phyloP scores from a whole-genome alignment of 371 early-diverging fungal genomes.

The Choanephora cucurbitarum region DNA sequence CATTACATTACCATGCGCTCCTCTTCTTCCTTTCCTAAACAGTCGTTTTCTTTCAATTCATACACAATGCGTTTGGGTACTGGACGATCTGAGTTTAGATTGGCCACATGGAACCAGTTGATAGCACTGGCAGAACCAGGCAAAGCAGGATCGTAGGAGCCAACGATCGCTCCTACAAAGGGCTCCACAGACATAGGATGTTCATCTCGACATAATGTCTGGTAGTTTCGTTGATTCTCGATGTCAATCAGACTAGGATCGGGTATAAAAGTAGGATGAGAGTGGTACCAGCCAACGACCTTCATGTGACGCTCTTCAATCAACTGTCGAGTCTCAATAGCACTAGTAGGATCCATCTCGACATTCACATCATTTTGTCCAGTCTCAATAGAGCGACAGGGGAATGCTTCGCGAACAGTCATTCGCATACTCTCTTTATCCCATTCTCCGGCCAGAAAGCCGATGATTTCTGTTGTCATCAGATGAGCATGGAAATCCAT shows the following conservation, averaged over 20 bases:
- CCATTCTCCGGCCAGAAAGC: constrained; percentile 84
- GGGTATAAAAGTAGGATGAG: constrained; percentile 80
- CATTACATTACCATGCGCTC: constrained; percentile 52
- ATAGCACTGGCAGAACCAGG: constrained; percentile 76
- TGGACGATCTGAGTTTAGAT: constrained; percentile 42
- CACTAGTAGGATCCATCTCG: constrained; percentile 86
- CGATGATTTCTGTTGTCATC: constrained; percentile 85
- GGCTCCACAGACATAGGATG: constrained; percentile 55
- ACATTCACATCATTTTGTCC: constrained; percentile 81
- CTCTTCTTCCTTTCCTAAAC: constrained; percentile 49
- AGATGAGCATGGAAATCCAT: constrained; percentile 92
- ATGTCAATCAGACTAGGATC: constrained; percentile 79
- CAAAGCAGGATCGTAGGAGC: constrained; percentile 84
- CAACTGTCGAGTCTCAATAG: constrained; percentile 72
- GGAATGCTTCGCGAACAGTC: constrained; percentile 65
- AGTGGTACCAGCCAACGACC: constrained; percentile 91
- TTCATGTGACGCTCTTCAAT: constrained; percentile 71
- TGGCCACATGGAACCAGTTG: constrained; percentile 80
- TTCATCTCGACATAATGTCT: constrained; percentile 64
- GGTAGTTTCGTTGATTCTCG: constrained; percentile 83
- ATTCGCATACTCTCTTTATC: constrained; percentile 53
- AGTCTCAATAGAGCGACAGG: constrained; percentile 73
- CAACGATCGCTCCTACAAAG: constrained; percentile 90
- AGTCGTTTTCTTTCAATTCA: constrained; percentile 54
- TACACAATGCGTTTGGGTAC: constrained; percentile 69